These are phyloP conservation scores for Neopestalotiopsis sp. DNA, from an alignment of 2,329 filamentous ascomycete genomes.

Conservation along the genomic window DNA sequence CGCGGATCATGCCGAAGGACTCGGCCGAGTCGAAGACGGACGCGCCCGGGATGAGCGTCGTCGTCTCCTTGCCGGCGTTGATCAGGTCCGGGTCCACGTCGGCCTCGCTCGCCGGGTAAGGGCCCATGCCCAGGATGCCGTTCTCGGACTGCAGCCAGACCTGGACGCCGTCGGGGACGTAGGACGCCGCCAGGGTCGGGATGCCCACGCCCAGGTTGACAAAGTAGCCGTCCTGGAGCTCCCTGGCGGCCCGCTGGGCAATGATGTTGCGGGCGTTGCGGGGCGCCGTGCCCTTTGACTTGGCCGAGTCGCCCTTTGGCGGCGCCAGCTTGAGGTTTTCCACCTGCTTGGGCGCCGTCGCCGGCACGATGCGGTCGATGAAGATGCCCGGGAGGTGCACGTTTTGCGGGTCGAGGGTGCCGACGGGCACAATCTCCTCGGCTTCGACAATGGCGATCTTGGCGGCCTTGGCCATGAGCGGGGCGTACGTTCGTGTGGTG, in stretches of 20 bases:
- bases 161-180: slow-evolving; percentile 69
- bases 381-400: slow-evolving; percentile 84
- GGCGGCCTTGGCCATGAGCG: slow-evolving; percentile 83
- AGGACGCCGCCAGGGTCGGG: slow-evolving; percentile 82
- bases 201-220: slow-evolving; percentile 86
- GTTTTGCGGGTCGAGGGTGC: slow-evolving; percentile 74
- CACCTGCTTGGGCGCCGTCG: slow-evolving; percentile 73
- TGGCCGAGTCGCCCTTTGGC: slow-evolving; percentile 42
- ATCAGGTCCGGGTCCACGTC: slow-evolving; percentile 80
- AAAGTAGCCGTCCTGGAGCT: slow-evolving; percentile 81
- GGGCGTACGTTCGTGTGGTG: slow-evolving; percentile 77
- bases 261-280: slow-evolving; percentile 70
- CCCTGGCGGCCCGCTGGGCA: slow-evolving; percentile 77
- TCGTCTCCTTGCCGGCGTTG: slow-evolving; percentile 88
- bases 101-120: slow-evolving; percentile 72
- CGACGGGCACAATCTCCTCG: slow-evolving; percentile 79
- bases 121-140: slow-evolving; percentile 82
- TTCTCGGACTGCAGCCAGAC: slow-evolving; percentile 91
- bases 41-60: slow-evolving; percentile 78
- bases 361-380: slow-evolving; percentile 80
- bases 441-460: slow-evolving; percentile 82
- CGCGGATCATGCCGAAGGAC: slow-evolving; percentile 87
- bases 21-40: slow-evolving; percentile 81
- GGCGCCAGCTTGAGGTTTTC: slow-evolving; percentile 69
- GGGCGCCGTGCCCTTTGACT: slow-evolving; percentile 43